These are phyloP conservation scores for Euphrasia arctica DNA, from an alignment of 305 asterid genomes.

Conservation along the genomic window DNA sequence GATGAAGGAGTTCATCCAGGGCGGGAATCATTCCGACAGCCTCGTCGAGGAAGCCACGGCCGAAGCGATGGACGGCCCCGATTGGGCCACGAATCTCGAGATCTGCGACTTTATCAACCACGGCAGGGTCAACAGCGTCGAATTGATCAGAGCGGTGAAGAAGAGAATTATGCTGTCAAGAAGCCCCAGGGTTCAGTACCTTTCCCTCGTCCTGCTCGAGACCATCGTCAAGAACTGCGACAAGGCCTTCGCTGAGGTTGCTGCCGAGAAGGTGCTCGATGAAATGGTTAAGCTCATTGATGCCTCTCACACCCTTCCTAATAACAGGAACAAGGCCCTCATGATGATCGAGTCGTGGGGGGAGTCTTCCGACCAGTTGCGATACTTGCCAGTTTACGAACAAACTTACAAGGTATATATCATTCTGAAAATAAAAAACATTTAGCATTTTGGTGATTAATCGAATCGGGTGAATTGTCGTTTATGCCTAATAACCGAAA, in stretches of 20 bases:
- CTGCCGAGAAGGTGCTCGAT: conserved; percentile 93
- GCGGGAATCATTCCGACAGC: conserved; percentile 86
- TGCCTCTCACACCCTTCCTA: conserved; percentile 91
- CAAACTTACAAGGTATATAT: conserved; percentile 85
- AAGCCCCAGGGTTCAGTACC: conserved; percentile 80
- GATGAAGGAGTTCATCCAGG: conserved; percentile 96
- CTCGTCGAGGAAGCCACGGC: conserved; percentile 97
- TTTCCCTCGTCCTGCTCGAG: conserved; percentile 87
- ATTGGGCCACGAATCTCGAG: conserved; percentile 93
- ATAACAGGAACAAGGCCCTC: conserved; percentile 85
- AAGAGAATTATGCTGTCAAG: conserved; percentile 60
- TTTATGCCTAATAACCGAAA: no score
- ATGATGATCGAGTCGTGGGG: conserved; percentile 96
- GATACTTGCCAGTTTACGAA: conserved; percentile 95
- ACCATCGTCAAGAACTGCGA: conserved; percentile 92
- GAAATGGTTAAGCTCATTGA: conserved; percentile 99
- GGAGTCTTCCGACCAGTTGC: conserved; percentile 84
- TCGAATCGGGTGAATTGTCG: no score
- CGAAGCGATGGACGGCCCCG: conserved; percentile 83
- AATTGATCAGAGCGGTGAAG: conserved; percentile 78
- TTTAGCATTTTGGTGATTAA: conserved; percentile 1
- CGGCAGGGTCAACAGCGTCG: conserved; percentile 70
- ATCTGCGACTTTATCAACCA: conserved; percentile 95
- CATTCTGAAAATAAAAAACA: no score
- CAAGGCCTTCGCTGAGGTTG: conserved; percentile 92